Evolutionary conservation across 139 green algal species (phyloP).

Genomic region (Mesotaenium endlicherianum): DNA sequence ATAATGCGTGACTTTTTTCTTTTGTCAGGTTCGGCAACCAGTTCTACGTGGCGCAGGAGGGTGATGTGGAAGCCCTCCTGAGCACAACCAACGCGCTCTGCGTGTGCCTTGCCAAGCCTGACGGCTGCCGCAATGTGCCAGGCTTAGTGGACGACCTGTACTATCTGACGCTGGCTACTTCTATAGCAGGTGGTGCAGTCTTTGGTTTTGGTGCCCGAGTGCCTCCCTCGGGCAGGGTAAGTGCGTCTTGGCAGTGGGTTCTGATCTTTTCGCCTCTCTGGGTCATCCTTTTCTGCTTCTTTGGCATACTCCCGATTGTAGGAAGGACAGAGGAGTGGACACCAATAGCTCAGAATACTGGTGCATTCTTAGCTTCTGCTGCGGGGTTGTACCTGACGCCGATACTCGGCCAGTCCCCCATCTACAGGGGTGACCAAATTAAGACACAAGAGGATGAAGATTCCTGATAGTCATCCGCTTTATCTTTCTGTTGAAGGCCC

Average conservation of each 20-base stretch:
- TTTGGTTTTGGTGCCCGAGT: conserved; percentile 51
- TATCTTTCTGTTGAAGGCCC: too few relatives aligned
- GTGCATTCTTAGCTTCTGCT: conserved; percentile 31
- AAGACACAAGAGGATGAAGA: neutral
- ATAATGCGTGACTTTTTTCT: too few relatives aligned
- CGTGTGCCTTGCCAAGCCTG: conserved; percentile 23
- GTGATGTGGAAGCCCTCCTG: conserved; percentile 10
- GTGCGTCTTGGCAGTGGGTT: conserved; percentile 49
- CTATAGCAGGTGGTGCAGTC: conserved; percentile 46
- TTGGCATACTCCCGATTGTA: conserved; percentile 40
- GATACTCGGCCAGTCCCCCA: conserved; percentile 33
- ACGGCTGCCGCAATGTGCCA: conserved; percentile 38
- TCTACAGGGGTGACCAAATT: neutral
- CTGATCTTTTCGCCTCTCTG: conserved; percentile 48
- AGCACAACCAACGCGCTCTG: neutral
- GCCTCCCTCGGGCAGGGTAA: conserved; percentile 35
- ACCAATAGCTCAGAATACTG: conserved; percentile 30
- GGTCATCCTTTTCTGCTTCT: conserved; percentile 36
- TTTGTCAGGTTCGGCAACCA: conserved; percentile 29
- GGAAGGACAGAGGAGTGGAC: conserved; percentile 23
- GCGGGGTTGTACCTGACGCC: conserved; percentile 40
- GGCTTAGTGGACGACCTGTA: conserved; percentile 52
- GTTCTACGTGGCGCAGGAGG: conserved; percentile 49
- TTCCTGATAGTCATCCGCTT: neutral
- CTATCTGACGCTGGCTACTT: conserved; percentile 52